Evolutionary conservation across 345 rosid genomes (phyloP).

Genomic region (Eucalyptus marginata): DNA sequence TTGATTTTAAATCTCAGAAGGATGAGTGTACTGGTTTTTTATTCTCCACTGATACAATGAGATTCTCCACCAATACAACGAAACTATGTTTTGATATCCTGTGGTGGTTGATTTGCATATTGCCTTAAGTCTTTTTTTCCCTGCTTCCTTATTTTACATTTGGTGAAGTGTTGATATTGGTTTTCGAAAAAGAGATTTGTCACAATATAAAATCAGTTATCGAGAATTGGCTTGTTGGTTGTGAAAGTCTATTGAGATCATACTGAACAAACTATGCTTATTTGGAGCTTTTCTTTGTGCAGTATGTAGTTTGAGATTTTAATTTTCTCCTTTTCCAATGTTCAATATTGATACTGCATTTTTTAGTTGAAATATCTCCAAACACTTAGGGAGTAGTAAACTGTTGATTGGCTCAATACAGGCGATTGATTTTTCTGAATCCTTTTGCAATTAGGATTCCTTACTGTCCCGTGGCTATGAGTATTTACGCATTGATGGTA

Average conservation of each 20-base stretch:
- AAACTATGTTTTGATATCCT: not conserved
- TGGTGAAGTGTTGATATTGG: not conserved
- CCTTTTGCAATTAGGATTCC: constrained; percentile 45
- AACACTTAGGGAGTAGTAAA: not conserved
- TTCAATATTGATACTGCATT: not conserved
- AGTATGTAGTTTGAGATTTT: not conserved
- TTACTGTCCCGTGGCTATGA: constrained; percentile 46
- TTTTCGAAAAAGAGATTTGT: not conserved
- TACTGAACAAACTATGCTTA: not conserved
- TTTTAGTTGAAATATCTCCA: not conserved
- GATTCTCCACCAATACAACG: not conserved
- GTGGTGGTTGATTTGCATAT: not conserved
- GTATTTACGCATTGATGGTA: constrained; percentile 88
- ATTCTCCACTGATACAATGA: not conserved
- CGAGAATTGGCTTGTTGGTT: not conserved
- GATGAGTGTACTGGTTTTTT: not conserved
- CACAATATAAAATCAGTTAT: not conserved
- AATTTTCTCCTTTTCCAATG: not conserved
- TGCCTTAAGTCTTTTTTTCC: not conserved
- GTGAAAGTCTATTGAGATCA: not conserved
- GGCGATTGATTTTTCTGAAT: not conserved
- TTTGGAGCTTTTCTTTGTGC: not conserved
- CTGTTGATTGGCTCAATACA: not conserved
- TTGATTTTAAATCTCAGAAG: not conserved
- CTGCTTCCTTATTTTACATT: not conserved